Conservation (phyloP, 1,284 basidiomycete genomes). For the Austroboletus rostrupii region DNA sequence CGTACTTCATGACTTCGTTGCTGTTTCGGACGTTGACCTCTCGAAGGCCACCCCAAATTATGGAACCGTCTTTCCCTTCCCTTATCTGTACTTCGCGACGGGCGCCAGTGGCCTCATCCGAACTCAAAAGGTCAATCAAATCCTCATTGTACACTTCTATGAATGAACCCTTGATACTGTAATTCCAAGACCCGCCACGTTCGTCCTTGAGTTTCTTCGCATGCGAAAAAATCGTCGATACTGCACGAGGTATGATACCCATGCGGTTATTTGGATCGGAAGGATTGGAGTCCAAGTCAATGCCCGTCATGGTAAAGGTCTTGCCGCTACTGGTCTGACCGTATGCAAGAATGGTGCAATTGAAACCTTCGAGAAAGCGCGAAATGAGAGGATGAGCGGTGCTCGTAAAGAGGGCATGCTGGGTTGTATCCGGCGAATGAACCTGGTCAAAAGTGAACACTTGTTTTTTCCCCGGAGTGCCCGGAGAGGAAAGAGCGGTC, state of each 20-base stretch:
- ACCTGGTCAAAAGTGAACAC: conserved; percentile 94
- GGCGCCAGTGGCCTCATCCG: conserved; percentile 59
- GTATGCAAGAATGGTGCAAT: conserved; percentile 96
- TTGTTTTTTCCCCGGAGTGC: conserved; percentile 68
- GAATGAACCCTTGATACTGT: conserved; percentile 79
- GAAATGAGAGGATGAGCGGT: conserved; percentile 85
- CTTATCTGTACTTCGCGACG: conserved; percentile 90
- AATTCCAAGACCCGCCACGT: conserved; percentile 69
- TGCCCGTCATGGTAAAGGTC: conserved; percentile 94
- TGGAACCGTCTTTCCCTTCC: conserved; percentile 94
- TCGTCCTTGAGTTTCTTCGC: conserved; percentile 76
- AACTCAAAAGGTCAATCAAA: conserved; percentile 82
- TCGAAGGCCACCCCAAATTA: conserved; percentile 93
- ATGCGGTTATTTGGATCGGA: conserved; percentile 71
- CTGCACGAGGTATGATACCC: conserved; percentile 95
- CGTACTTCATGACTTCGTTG: conserved; percentile 88
- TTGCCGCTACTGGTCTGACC: conserved; percentile 97
- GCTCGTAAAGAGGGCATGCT: conserved; percentile 80
- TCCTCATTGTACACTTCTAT: conserved; percentile 99
- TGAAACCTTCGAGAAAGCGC: conserved; percentile 93
- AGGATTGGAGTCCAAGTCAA: conserved; percentile 81
- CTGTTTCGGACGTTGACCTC: conserved; percentile 85
- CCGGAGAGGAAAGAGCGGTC: conserved; percentile 37
- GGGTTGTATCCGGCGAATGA: conserved; percentile 77
- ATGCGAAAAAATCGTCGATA: conserved; percentile 84